These are phyloP conservation scores for Nannizzia gypsea DNA, from an alignment of 2,329 filamentous ascomycete species.

Conservation along the genomic window DNA sequence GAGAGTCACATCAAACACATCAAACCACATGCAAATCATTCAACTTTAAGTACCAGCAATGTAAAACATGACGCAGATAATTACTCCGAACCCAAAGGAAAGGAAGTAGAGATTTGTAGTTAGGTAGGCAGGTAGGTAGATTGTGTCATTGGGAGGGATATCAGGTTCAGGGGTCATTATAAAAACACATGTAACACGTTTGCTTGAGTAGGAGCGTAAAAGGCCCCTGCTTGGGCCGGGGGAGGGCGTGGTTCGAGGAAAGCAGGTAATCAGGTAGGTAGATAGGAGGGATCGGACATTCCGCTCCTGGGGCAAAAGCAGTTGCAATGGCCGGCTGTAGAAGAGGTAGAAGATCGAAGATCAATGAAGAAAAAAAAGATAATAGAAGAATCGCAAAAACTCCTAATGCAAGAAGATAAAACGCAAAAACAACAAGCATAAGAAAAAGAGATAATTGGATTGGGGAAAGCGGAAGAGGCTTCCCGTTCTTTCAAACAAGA, in stretches of 20 bases:
- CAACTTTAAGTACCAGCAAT: background rate
- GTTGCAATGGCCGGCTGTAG: background rate
- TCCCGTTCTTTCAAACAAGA: background rate
- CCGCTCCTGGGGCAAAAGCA: background rate
- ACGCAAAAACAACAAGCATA: background rate
- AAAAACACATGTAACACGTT: constrained; percentile 3
- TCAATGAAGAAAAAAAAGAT: background rate
- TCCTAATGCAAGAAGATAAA: background rate
- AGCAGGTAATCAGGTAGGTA: background rate
- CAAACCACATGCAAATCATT: background rate
- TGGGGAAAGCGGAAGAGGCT: background rate
- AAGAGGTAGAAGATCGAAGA: background rate
- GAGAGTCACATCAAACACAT: background rate
- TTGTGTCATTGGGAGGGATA: background rate
- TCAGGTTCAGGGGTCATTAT: constrained; percentile 3
- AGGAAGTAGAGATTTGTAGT: no score
- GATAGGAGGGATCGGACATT: background rate
- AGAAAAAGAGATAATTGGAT: background rate
- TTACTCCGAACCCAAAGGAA: constrained; percentile 1
- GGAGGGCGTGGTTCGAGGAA: background rate
- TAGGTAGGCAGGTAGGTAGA: background rate
- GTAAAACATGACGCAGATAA: constrained; percentile 1
- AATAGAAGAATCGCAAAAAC: background rate
- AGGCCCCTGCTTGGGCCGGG: background rate
- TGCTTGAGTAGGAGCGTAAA: background rate